Percentiles rank a stretch among this genome's conserved stretches.
phyloP scores from a whole-genome alignment of 108 stramenopile species.

The Pseudonitzschia pungens region DNA sequence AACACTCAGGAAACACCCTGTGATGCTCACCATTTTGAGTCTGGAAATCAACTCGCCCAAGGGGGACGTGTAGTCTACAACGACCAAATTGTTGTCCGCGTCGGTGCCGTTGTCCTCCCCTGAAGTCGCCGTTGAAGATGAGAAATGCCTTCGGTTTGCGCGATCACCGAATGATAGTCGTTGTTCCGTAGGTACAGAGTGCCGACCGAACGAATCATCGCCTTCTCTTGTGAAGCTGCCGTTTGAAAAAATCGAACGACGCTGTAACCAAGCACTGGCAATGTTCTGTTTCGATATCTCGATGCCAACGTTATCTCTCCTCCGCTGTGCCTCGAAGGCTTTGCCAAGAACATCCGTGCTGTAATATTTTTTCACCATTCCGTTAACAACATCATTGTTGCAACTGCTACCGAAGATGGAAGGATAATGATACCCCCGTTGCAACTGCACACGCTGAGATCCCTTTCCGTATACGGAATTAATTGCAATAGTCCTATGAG shows the following conservation, averaged over 20 bases:
- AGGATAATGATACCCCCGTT: background rate
- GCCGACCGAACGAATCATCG: background rate
- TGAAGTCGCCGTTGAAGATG: background rate
- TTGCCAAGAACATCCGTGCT: background rate
- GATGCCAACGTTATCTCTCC: background rate
- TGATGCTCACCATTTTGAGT: slow-evolving; percentile 74
- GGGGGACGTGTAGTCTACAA: slow-evolving; percentile 66
- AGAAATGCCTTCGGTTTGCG: background rate
- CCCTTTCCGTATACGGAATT: background rate
- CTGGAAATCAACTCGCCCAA: slow-evolving; percentile 67
- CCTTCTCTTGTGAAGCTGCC: background rate
- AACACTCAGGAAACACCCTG: slow-evolving; percentile 61
- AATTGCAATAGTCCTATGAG: background rate
- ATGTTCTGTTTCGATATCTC: background rate
- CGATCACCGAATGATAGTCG: background rate
- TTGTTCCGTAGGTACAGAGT: background rate
- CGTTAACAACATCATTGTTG: background rate
- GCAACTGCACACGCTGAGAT: background rate
- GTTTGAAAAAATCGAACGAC: background rate
- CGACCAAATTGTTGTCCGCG: background rate
- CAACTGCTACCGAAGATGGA: background rate
- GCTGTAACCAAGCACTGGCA: background rate
- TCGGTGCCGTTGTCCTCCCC: background rate
- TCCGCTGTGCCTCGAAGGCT: background rate
- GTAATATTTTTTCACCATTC: background rate